Conservation (phyloP, 2,329 filamentous ascomycete genomes). For the Lomentospora prolificans region DNA sequence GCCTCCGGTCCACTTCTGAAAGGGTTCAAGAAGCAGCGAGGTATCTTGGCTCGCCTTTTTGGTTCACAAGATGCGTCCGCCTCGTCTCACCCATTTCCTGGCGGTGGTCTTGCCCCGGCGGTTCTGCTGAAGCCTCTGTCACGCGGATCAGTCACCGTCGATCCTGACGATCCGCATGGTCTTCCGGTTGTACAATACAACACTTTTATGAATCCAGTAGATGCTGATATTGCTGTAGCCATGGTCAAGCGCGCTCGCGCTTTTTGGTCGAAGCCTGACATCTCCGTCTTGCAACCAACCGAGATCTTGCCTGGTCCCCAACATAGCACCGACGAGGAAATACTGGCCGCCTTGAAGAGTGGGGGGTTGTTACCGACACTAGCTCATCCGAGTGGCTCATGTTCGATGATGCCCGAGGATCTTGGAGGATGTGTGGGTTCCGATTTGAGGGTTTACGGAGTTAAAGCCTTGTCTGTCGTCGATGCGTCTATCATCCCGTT, state of each 20-base stretch:
- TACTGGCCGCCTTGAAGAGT: conserved; percentile 12
- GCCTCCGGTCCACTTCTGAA: conserved; percentile 10
- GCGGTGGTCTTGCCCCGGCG: conserved; percentile 2
- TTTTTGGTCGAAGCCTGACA: conserved; percentile 20
- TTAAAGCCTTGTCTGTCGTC: conserved; percentile 26
- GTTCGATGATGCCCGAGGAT: conserved; percentile 7
- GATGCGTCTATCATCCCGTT: conserved; percentile 30
- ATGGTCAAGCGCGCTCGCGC: conserved; percentile 26
- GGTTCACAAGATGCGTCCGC: conserved; percentile 14
- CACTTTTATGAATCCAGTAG: conserved; percentile 35
- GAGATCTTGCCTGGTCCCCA: conserved; percentile 24
- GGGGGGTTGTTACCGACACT: conserved; percentile 9
- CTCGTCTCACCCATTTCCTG: conserved; percentile 15
- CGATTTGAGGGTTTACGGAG: conserved; percentile 27
- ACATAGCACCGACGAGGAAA: conserved; percentile 17
- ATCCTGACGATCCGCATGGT: conserved; percentile 21
- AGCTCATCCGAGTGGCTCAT: neutral
- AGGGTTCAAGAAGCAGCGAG: conserved; percentile 13
- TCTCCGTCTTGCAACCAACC: conserved; percentile 21
- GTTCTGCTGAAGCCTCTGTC: conserved; percentile 31
- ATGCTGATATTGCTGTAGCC: conserved; percentile 34
- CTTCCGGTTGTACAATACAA: conserved; percentile 33
- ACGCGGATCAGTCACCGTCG: conserved; percentile 44
- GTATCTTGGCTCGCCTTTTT: conserved; percentile 11
- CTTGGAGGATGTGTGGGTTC: conserved; percentile 9